Evolutionary conservation across 2,329 filamentous ascomycete species (phyloP).

Genomic region (Aspergillus pseudoviridinutans): DNA sequence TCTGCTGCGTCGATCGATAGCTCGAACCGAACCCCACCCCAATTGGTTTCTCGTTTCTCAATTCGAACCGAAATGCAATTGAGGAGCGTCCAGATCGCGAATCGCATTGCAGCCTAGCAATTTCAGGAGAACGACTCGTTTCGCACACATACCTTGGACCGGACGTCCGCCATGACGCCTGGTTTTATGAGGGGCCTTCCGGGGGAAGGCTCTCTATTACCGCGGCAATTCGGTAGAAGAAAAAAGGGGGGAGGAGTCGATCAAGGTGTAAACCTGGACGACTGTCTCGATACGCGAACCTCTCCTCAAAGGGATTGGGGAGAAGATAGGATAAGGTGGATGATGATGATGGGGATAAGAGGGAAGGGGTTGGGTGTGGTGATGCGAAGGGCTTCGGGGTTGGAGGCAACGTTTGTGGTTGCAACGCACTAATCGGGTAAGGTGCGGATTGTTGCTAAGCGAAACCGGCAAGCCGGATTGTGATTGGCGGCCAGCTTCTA

Average conservation of each 20-base stretch:
- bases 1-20: not conserved
- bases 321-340: conserved; percentile 12
- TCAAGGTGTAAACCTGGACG: conserved; percentile 35
- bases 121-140: conserved; percentile 9
- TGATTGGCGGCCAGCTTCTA: conserved; percentile 28
- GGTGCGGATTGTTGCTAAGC: conserved; percentile 36
- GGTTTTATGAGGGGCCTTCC: conserved; percentile 46
- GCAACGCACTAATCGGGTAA: conserved; percentile 32
- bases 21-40: not conserved
- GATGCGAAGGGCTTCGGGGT: not conserved
- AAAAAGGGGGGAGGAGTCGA: conserved; percentile 21
- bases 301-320: conserved; percentile 16
- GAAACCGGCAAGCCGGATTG: conserved; percentile 20
- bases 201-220: conserved; percentile 47
- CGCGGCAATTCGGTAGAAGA: conserved; percentile 42
- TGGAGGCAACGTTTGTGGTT: conserved; percentile 27
- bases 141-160: conserved; percentile 46
- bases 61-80: conserved; percentile 7
- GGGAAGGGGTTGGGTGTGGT: conserved; percentile 17
- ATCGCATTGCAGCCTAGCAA: conserved; percentile 2
- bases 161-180: conserved; percentile 52
- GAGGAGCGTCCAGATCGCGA: conserved; percentile 1
- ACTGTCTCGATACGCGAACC: conserved; percentile 25
- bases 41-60: not conserved
- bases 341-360: conserved; percentile 26